A percentile compares a stretch with the other conserved stretches of the same genome.
Conservation (phyloP, 352 stramenopile species). For the Elongisporangium senticosum region DNA sequence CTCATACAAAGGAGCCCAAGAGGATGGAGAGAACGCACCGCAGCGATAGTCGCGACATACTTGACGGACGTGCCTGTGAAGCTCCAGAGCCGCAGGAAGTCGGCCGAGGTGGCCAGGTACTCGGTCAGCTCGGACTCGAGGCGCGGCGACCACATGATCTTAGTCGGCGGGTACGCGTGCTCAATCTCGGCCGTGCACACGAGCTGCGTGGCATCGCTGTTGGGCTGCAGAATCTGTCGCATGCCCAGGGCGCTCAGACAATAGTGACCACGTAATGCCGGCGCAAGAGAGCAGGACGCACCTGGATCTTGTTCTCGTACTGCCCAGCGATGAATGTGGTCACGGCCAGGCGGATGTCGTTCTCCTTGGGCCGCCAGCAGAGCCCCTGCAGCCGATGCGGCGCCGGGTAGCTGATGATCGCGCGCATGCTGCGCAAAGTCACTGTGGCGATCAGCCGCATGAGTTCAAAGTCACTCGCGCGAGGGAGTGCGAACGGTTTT, state of each 20-base stretch:
- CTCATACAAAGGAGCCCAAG: background rate
- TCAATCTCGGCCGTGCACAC: constrained; percentile 68
- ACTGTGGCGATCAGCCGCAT: background rate
- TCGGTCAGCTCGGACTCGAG: constrained; percentile 43
- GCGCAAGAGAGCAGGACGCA: constrained; percentile 13
- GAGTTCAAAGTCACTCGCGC: background rate
- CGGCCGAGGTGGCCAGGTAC: constrained; percentile 73
- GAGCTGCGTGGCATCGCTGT: constrained; percentile 40
- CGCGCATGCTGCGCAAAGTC: constrained; percentile 9
- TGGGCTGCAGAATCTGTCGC: constrained; percentile 57
- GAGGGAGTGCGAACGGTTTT: background rate
- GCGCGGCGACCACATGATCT: constrained; percentile 83
- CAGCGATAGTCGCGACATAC: constrained; percentile 63
- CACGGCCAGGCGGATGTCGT: constrained; percentile 53
- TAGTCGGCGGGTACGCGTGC: constrained; percentile 82
- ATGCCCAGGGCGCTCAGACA: background rate
- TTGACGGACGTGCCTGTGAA: constrained; percentile 73
- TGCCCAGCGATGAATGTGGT: constrained; percentile 80
- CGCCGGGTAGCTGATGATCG: constrained; percentile 69
- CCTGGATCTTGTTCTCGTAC: constrained; percentile 88
- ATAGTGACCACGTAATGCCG: background rate
- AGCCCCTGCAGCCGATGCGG: constrained; percentile 69
- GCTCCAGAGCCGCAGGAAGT: constrained; percentile 82
- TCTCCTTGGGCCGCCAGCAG: constrained; percentile 63
- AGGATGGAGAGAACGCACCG: constrained; percentile 23